phyloP scores from a whole-genome alignment of 305 asterid genomes.

The Rubia occidens region DNA sequence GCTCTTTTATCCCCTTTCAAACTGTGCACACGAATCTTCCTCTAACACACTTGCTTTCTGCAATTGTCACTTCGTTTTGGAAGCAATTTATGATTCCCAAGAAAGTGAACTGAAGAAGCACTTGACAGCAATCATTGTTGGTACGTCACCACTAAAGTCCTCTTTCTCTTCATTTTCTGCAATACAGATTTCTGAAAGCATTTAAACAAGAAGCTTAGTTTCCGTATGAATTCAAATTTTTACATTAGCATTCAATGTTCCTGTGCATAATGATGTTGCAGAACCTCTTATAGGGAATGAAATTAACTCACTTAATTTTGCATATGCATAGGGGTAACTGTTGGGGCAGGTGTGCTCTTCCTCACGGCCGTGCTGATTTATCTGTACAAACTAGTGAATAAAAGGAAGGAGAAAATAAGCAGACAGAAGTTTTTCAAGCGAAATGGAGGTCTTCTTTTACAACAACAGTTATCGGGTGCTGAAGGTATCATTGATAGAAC shows the following conservation, averaged over 20 bases:
- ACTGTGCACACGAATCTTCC: background rate
- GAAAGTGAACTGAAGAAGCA: background rate
- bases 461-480: background rate
- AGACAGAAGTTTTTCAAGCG: constrained; percentile 6
- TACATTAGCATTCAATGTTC: no score
- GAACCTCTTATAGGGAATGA: background rate
- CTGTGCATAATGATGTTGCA: background rate
- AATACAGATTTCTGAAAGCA: background rate
- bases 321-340: background rate
- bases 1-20: background rate
- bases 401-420: background rate
- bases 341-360: background rate
- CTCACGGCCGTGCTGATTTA: background rate
- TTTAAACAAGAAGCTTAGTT: background rate
- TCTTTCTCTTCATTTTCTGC: background rate
- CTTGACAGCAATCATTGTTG: background rate
- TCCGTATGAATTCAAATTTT: background rate
- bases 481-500: constrained; percentile 7
- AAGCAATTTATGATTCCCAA: background rate
- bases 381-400: background rate
- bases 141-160: background rate
- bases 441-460: constrained; percentile 13
- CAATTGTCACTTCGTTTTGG: background rate
- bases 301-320: background rate
- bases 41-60: background rate